A percentile compares a stretch with the other conserved stretches of the same genome.
These are phyloP conservation scores for Kwoniella dendrophila DNA, from an alignment of 768 basidiomycete genomes.

Conservation along the genomic window DNA sequence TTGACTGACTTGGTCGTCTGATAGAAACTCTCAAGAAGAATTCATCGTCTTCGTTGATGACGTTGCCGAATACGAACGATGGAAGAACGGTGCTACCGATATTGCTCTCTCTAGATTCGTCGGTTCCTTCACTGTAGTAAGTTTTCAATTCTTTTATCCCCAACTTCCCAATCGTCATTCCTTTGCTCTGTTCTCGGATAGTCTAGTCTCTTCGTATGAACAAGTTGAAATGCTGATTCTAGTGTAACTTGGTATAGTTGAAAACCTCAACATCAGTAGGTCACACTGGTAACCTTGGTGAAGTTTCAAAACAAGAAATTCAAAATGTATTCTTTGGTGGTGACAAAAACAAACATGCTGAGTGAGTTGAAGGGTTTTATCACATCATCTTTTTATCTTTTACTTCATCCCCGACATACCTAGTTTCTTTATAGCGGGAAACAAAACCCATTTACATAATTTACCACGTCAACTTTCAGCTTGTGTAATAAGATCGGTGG, in stretches of 20 bases:
- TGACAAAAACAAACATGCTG: constrained; percentile 48
- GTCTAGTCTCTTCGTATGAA: not conserved
- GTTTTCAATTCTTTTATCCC: no score
- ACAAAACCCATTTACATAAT: no score
- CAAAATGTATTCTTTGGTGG: constrained; percentile 51
- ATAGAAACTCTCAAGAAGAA: constrained; percentile 18
- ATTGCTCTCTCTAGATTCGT: constrained; percentile 49
- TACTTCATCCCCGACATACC: not conserved
- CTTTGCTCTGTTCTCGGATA: not conserved
- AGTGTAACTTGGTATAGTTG: constrained; percentile 30
- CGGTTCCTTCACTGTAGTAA: constrained; percentile 46
- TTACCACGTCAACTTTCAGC: not conserved
- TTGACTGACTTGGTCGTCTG: not conserved
- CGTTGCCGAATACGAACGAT: constrained; percentile 45
- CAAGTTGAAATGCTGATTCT: no score
- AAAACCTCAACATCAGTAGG: constrained; percentile 44
- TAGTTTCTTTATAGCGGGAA: no score
- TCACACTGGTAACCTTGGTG: constrained; percentile 48
- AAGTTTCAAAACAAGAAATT: constrained; percentile 48
- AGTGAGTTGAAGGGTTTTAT: constrained; percentile 35
- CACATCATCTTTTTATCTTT: not conserved
- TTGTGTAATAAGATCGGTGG: not conserved
- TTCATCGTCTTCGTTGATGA: constrained; percentile 48
- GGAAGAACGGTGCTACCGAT: constrained; percentile 45
- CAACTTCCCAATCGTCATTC: not conserved